These are phyloP conservation scores for Rhododendron simsii DNA, from an alignment of 148 eudicot species.

Conservation along the genomic window DNA sequence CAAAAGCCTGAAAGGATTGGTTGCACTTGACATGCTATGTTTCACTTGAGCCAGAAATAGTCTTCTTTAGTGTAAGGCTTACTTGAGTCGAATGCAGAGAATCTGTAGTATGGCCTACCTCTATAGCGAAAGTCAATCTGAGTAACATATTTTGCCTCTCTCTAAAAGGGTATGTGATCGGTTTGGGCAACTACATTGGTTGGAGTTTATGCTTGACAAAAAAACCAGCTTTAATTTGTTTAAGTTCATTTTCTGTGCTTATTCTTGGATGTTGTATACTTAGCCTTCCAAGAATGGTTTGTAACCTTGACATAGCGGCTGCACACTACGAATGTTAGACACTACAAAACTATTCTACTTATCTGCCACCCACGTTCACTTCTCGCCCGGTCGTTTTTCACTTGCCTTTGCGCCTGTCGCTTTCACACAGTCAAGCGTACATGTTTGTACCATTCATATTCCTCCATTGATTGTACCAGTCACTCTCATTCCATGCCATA, in stretches of 20 bases:
- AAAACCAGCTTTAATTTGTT: not conserved
- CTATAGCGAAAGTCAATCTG: not conserved
- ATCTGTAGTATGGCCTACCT: not conserved
- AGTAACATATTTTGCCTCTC: not conserved
- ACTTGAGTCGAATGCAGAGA: not conserved
- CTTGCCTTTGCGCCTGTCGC: too few species aligned
- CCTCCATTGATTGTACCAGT: too few species aligned
- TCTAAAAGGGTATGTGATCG: too few species aligned
- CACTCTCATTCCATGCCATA: too few species aligned
- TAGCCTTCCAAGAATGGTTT: not conserved
- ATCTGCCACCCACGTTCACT: too few species aligned
- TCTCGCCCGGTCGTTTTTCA: too few species aligned
- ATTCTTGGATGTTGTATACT: not conserved
- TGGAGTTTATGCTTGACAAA: conserved; percentile 3
- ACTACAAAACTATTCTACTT: too few species aligned
- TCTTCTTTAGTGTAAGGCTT: not conserved
- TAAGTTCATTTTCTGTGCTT: not conserved
- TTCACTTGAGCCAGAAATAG: not conserved
- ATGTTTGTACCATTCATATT: too few species aligned
- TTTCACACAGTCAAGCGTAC: too few species aligned
- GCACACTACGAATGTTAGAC: not conserved
- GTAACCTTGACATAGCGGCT: not conserved
- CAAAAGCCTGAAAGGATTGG: not conserved
- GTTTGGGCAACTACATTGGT: not conserved
- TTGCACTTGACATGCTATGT: not conserved